These are phyloP conservation scores for Gracilaria gracilis DNA, from an alignment of 23 red algal species.

Conservation along the genomic window DNA sequence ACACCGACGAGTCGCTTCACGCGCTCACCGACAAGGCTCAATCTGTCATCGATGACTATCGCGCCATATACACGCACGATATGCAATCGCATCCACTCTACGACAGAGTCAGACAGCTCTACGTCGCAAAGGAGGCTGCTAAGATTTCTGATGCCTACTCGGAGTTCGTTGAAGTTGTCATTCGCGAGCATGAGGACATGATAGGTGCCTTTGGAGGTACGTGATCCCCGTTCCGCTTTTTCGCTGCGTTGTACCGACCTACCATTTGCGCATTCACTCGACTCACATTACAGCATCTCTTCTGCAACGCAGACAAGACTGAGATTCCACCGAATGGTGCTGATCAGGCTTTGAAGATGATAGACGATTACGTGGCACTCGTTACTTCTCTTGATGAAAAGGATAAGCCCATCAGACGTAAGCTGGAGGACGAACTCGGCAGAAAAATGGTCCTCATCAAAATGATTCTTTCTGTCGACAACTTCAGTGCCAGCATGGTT, in stretches of 20 bases:
- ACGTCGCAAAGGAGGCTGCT: conserved; percentile 48
- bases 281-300: neutral
- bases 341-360: conserved; percentile 19
- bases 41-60: conserved; percentile 5
- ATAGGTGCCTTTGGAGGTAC: conserved; percentile 52
- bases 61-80: neutral
- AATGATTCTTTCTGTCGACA: conserved; percentile 50
- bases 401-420: conserved; percentile 12
- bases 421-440: conserved; percentile 37
- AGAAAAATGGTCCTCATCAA: conserved; percentile 59
- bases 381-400: neutral
- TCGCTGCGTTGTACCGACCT: no score
- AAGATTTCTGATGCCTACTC: conserved; percentile 22
- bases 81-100: neutral
- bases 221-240: neutral
- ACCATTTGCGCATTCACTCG: no score
- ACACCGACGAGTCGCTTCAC: conserved; percentile 19
- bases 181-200: conserved; percentile 59
- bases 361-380: conserved; percentile 41
- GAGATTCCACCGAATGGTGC: conserved; percentile 30
- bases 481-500: conserved; percentile 38
- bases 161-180: conserved; percentile 34
- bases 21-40: conserved; percentile 22
- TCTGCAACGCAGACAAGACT: conserved; percentile 10
- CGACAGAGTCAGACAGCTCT: conserved; percentile 18